Base-by-base conservation (phyloP, 2,329 filamentous ascomycete genomes). In the Beauveria pseudobassiana region DNA sequence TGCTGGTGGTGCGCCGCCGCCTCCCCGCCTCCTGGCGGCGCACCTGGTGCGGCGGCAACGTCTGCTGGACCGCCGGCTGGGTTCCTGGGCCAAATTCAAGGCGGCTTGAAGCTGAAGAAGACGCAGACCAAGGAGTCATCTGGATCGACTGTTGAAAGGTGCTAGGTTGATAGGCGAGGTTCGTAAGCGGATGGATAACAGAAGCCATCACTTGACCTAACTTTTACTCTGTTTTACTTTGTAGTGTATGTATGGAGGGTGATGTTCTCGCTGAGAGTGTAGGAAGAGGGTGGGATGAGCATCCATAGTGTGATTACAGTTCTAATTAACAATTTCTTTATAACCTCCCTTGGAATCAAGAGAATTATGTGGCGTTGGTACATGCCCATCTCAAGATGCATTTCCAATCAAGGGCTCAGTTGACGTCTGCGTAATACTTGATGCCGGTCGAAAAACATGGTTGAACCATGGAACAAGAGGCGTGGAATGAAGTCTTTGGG, bases 71-170 rank as follows among this genome's bases (percentile, higher is more conserved):
- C 82, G 30, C 84, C 85, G 22, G 70, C 83, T 22, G 85, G 86
- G 1, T 81, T 99, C 69, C 75, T 99, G 65, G 87, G 87, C 63
- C 86, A 96, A 72, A 98, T 99, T 64, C 87, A 93, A 71, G 77
- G 85, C 64, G 93, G 95, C 49, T 92, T 75, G 74, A 75, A 86
- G 3, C 78, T 99, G 71, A 92, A 83, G 80, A 98, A 98, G 81
- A 91, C 92, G 26, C 79, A 88, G 73, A 98, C 95, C 1, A 93
- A 91, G 74, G 95, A 99, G 74, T 87, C 87, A 74, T 97, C 93
- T 74, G 75, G 69, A 53, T 83, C 90, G 57, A 74, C 86, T 58
- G 80, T 87, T 62, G 89, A 24, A 93, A 93, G 64, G 93, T 97
- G 63, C 74, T 86, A 73, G 78, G 78, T 64, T 84, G 76, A 24